Evolutionary conservation across 257 asterid genomes (phyloP).

Genomic region (Salvia rosmarinus): DNA sequence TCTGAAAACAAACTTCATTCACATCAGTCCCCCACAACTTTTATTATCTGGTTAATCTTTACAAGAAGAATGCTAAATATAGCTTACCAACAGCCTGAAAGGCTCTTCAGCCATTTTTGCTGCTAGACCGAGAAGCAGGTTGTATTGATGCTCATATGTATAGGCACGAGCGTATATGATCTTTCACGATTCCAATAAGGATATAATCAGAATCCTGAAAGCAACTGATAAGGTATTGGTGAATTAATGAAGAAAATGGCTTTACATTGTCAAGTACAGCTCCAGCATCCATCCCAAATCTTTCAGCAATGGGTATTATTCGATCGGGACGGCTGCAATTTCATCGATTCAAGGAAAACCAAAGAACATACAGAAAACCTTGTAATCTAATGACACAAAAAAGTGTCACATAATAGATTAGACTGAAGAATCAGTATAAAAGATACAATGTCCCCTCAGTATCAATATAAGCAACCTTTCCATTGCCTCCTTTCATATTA

Average conservation of each 20-base stretch:
- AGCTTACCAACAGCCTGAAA: constrained; percentile 86
- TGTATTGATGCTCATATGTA: constrained; percentile 98
- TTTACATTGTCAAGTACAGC: constrained; percentile 96
- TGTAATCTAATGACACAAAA: neutral
- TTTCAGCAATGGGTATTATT: constrained; percentile 93
- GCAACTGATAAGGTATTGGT: constrained; percentile 1
- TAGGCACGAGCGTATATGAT: constrained; percentile 98
- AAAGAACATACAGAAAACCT: neutral
- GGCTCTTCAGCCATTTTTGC: constrained; percentile 99
- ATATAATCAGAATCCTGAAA: constrained; percentile 25
- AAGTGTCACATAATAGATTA: constrained; percentile 2
- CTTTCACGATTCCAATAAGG: constrained; percentile 41
- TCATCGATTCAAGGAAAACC: constrained; percentile 46
- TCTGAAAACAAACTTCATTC: constrained; percentile 50
- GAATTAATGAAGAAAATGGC: constrained; percentile 23
- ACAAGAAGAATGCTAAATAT: constrained; percentile 14
- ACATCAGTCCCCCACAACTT: constrained; percentile 31
- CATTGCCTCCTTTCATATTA: constrained; percentile 94
- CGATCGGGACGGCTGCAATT: constrained; percentile 91
- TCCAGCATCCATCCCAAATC: constrained; percentile 99
- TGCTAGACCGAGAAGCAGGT: constrained; percentile 93
- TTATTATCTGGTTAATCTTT: too few species aligned
- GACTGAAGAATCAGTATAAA: constrained; percentile 31
- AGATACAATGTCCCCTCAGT: constrained; percentile 99
- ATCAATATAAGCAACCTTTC: constrained; percentile 96